Percentiles rank a stretch among this genome's conserved stretches.
These are phyloP conservation scores for Neltuma alba DNA, from an alignment of 306 rosid species.

Conservation along the genomic window DNA sequence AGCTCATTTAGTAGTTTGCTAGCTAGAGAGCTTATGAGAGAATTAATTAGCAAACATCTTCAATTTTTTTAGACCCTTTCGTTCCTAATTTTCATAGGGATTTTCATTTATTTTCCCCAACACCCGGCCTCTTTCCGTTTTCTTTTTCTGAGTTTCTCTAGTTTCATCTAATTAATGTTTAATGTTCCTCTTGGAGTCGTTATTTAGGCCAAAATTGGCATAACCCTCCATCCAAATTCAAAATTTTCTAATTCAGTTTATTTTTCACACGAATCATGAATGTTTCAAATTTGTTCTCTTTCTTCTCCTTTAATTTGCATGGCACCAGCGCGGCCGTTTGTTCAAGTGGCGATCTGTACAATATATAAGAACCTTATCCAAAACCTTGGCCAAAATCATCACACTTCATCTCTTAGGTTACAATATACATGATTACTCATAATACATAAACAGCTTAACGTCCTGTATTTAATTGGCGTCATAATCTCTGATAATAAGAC, in stretches of 20 bases:
- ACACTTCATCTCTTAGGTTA: background rate
- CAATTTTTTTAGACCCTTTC: background rate
- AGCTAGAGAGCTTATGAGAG: conserved; percentile 28
- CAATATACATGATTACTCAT: background rate
- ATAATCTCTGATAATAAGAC: background rate
- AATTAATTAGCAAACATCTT: conserved; percentile 32
- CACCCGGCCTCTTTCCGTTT: background rate
- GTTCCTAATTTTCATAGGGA: conserved; percentile 23
- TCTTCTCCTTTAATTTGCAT: background rate
- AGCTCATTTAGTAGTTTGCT: conserved; percentile 49
- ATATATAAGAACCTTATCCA: background rate
- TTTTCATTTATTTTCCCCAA: background rate
- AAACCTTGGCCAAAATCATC: background rate
- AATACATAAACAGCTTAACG: background rate
- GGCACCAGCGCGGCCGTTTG: background rate
- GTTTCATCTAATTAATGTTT: background rate
- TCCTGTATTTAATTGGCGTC: background rate
- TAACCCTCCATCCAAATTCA: conserved; percentile 3
- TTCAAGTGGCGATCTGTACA: background rate
- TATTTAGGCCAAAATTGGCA: conserved; percentile 28
- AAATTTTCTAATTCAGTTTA: background rate
- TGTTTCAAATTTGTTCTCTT: background rate
- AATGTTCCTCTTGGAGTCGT: background rate
- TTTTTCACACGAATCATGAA: background rate
- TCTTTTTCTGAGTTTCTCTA: background rate